A percentile compares a stretch with the other conserved stretches of the same genome.
phyloP scores from a whole-genome alignment of 306 rosid species.

The Sindora glabra region DNA sequence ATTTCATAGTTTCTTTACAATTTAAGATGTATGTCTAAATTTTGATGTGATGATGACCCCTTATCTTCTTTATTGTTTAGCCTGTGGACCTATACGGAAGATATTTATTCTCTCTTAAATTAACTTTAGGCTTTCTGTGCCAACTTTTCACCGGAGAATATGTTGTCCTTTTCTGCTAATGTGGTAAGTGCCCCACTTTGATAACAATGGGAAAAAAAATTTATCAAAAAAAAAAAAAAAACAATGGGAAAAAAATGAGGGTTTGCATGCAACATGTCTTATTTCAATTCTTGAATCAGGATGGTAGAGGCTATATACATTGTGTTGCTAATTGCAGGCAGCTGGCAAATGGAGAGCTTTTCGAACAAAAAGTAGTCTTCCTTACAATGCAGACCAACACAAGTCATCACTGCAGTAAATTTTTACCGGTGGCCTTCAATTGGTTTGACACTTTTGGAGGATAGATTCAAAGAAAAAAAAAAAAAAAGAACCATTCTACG shows the following conservation, averaged over 20 bases:
- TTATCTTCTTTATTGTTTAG: not conserved
- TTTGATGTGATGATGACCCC: conserved; percentile 1
- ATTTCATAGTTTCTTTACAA: not conserved
- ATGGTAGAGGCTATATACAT: no score
- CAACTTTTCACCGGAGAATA: conserved; percentile 65
- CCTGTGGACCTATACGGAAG: not conserved
- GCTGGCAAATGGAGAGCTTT: conserved; percentile 71
- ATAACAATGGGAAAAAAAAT: not conserved
- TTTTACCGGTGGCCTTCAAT: no score
- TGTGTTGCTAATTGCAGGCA: conserved; percentile 51
- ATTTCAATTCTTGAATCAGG: no score
- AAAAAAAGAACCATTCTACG: no score
- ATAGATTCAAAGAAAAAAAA: no score
- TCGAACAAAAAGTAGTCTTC: conserved; percentile 89
- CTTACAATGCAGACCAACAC: conserved; percentile 52
- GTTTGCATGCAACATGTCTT: no score
- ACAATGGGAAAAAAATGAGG: no score
- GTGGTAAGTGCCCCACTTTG: conserved; percentile 50
- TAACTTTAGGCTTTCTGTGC: conserved; percentile 64
- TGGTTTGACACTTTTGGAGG: no score
- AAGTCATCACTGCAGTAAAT: conserved; percentile 32
- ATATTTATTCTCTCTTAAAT: not conserved
- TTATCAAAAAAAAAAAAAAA: no score
- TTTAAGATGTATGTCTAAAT: not conserved
- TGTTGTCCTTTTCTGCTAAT: conserved; percentile 74